Evolutionary conservation across 768 basidiomycete species (phyloP).

Genomic region (Mycena belliarum): DNA sequence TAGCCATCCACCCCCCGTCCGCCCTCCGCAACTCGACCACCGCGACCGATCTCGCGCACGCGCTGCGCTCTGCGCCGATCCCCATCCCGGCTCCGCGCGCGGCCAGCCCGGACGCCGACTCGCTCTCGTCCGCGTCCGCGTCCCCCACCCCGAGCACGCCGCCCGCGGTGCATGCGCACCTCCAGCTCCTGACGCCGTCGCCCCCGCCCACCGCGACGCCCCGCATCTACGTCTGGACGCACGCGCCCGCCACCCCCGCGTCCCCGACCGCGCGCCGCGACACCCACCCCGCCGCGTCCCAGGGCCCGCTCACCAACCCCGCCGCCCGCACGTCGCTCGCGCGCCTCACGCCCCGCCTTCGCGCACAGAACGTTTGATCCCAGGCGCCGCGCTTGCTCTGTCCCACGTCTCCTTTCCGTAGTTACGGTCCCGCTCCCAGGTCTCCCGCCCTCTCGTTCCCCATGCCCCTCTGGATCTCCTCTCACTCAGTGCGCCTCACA

Average conservation of each 20-base stretch:
- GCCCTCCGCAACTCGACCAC: constrained; percentile 27
- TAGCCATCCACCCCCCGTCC: constrained; percentile 22
- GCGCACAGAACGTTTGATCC: constrained; percentile 40
- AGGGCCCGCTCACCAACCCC: constrained; percentile 58
- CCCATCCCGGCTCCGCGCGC: constrained; percentile 5
- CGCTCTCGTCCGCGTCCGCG: background rate
- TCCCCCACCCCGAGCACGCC: constrained; percentile 27
- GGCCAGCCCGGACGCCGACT: background rate
- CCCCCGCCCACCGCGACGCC: constrained; percentile 59
- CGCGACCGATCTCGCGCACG: constrained; percentile 11
- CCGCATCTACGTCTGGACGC: constrained; percentile 55
- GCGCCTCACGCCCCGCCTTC: constrained; percentile 48
- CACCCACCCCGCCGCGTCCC: constrained; percentile 23
- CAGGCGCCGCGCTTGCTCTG: no score
- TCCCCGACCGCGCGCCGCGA: constrained; percentile 35
- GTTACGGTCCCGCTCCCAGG: no score
- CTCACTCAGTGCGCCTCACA: background rate
- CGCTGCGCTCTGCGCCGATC: constrained; percentile 14
- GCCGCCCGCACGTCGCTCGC: constrained; percentile 59
- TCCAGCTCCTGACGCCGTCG: constrained; percentile 43
- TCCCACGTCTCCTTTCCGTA: no score
- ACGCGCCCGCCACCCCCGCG: constrained; percentile 30
- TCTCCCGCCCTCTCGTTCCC: background rate
- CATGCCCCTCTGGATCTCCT: background rate
- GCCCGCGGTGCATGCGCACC: constrained; percentile 26